Conservation (phyloP, 225 moss, liverwort and hornwort genomes). For the Climacium dendroides region DNA sequence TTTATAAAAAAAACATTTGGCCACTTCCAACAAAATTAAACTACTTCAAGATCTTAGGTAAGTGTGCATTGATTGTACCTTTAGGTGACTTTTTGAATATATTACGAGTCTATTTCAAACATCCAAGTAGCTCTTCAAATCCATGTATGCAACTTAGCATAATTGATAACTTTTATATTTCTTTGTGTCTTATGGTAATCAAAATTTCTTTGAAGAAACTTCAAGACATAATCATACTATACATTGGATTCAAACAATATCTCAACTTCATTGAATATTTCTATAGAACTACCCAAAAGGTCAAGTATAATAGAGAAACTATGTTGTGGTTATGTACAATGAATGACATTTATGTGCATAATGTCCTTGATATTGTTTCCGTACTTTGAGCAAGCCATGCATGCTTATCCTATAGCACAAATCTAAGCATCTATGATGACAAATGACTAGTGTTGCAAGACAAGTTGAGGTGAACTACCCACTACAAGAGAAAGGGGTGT, state of each 20-base stretch:
- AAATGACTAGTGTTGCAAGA: background rate
- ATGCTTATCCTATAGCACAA: rapidly evolving
- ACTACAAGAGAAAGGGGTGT: too few relatives aligned
- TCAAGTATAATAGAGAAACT: background rate
- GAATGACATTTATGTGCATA: background rate
- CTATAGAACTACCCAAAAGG: background rate
- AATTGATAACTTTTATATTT: background rate
- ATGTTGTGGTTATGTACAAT: background rate
- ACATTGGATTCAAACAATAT: background rate
- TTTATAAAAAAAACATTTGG: background rate
- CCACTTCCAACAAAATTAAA: background rate
- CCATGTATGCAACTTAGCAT: background rate
- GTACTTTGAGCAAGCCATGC: rapidly evolving
- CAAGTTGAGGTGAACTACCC: rapidly evolving
- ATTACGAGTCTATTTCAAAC: background rate
- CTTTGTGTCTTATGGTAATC: too few relatives aligned
- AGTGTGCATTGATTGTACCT: background rate
- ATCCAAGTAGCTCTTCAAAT: background rate
- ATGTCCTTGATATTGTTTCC: background rate
- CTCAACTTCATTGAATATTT: background rate
- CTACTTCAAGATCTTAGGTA: background rate
- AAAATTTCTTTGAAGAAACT: background rate
- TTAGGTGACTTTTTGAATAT: background rate
- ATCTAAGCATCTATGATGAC: rapidly evolving
- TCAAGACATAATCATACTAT: background rate